A percentile compares a stretch with the other conserved stretches of the same genome.
Conservation (phyloP, 192 early-diverging fungal species). For the Obelidium mucronatum region DNA sequence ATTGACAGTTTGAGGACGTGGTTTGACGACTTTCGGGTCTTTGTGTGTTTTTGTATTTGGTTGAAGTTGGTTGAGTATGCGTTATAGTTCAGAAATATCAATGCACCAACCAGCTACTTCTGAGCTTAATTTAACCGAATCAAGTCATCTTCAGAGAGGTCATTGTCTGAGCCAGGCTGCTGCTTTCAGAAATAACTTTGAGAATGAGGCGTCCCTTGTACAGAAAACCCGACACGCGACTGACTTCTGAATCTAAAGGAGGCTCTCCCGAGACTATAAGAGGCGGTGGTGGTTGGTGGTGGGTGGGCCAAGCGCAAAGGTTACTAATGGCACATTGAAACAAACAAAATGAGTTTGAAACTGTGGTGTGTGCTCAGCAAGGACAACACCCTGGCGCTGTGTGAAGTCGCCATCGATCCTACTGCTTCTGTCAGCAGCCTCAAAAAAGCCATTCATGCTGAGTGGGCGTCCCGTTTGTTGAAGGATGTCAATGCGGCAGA, state of each 20-base stretch:
- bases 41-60: constrained; percentile 18
- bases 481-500: no score
- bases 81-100: not conserved
- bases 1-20: constrained; percentile 87
- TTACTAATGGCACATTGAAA: no score
- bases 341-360: no score
- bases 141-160: constrained; percentile 74
- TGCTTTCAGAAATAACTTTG: constrained; percentile 86
- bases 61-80: not conserved
- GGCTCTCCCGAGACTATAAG: constrained; percentile 90
- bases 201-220: constrained; percentile 88
- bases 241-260: constrained; percentile 87
- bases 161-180: constrained; percentile 81
- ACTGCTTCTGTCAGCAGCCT: no score
- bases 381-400: no score
- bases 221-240: constrained; percentile 82
- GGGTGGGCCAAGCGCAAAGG: no score
- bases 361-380: no score
- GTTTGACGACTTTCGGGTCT: constrained; percentile 69
- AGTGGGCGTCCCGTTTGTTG: no score
- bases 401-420: no score
- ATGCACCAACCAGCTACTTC: no score
- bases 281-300: not conserved
- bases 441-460: no score
- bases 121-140: constrained; percentile 71